Evolutionary conservation across 2,329 filamentous ascomycete genomes (phyloP).

Genomic region (Ilyonectria sp.): DNA sequence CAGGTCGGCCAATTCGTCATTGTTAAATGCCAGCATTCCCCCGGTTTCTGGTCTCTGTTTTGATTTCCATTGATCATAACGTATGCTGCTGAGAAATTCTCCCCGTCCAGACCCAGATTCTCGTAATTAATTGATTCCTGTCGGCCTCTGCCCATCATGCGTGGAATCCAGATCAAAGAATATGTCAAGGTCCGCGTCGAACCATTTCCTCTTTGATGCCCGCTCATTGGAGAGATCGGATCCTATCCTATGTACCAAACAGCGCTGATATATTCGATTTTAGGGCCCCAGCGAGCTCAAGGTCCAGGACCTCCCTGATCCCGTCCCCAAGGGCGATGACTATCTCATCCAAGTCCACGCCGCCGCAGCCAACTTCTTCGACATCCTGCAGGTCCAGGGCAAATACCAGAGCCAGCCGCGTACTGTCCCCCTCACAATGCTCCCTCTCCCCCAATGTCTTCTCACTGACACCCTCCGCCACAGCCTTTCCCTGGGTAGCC

Average conservation of each 20-base stretch:
- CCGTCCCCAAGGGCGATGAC: constrained; percentile 78
- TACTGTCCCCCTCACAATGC: constrained; percentile 43
- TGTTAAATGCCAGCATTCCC: constrained; percentile 2
- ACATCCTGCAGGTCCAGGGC: constrained; percentile 93
- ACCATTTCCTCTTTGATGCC: background rate
- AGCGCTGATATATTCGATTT: background rate
- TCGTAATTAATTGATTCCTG: background rate
- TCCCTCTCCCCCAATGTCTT: background rate
- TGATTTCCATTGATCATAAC: background rate
- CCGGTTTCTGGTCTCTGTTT: background rate
- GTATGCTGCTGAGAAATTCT: no score
- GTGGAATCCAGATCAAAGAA: constrained; percentile 80
- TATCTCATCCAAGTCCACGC: constrained; percentile 92
- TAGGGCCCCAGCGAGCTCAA: constrained; percentile 85
- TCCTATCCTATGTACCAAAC: background rate
- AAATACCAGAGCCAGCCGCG: constrained; percentile 95
- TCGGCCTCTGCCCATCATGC: constrained; percentile 68
- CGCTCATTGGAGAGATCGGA: background rate
- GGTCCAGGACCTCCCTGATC: constrained; percentile 82
- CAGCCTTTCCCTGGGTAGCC: constrained; percentile 86
- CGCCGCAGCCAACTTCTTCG: constrained; percentile 95
- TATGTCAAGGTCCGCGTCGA: constrained; percentile 76
- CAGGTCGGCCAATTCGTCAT: background rate
- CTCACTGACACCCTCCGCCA: background rate
- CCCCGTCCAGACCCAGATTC: background rate